These are phyloP conservation scores for Salicornia ramosissima DNA, from an alignment of 148 eudicot species.

Conservation along the genomic window DNA sequence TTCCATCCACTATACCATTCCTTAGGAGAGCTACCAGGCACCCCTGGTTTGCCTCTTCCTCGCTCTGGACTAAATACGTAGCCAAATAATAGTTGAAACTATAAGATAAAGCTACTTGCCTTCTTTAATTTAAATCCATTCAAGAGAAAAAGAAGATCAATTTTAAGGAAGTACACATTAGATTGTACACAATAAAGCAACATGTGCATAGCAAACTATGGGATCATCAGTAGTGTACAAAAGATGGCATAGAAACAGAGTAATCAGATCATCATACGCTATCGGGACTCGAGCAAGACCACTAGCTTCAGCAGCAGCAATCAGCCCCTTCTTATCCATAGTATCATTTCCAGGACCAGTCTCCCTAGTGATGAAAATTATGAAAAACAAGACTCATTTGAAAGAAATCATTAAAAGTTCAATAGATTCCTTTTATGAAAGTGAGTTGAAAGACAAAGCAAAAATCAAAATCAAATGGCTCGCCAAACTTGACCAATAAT, in stretches of 20 bases:
- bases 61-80: slow-evolving; percentile 61
- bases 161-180: neutral
- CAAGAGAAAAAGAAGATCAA: neutral
- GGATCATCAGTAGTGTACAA: slow-evolving; percentile 4
- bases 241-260: neutral
- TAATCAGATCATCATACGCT: slow-evolving; percentile 40
- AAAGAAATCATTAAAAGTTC: neutral
- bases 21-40: slow-evolving; percentile 71
- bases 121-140: neutral
- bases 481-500: neutral
- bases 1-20: slow-evolving; percentile 98
- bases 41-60: slow-evolving; percentile 67
- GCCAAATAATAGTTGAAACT: slow-evolving; percentile 16
- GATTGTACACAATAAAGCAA: neutral
- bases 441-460: too few relatives aligned
- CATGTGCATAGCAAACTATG: neutral
- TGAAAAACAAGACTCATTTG: neutral
- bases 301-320: slow-evolving; percentile 95
- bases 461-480: neutral
- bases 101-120: neutral
- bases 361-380: slow-evolving; percentile 39
- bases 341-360: slow-evolving; percentile 43
- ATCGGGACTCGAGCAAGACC: slow-evolving; percentile 88
- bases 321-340: slow-evolving; percentile 81
- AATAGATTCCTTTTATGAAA: neutral